Base-by-base conservation (phyloP, 2,329 filamentous ascomycete genomes). In the Penicillium frequentans region DNA sequence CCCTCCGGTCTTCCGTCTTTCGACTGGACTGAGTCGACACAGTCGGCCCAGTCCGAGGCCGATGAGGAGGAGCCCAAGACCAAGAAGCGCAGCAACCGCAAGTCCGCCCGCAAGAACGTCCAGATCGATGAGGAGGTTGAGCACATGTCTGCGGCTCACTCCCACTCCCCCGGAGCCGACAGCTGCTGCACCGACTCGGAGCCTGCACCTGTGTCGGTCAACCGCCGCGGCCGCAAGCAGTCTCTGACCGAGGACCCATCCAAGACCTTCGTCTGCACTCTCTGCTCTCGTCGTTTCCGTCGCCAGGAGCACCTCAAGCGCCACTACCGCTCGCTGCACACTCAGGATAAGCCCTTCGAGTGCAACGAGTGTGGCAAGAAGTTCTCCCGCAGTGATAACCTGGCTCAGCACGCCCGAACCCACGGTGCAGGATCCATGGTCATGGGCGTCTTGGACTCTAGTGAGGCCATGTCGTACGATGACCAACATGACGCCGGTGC, bases 341-440 rank as follows among this genome's bases (percentile, higher is more conserved):
- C 95, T 1, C 89, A 96, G 72, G 95, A 98, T 75, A 99, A 98
- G 87, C 95, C 95, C 5, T 99, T 98, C 70, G 91, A 96, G 80
- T 99, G 95, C 83, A 86, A 87, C 64, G 93, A 99, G 80, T 99
- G 95, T 71, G 93, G 95, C 68, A 99, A 99, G 89, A 97, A 96
- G 82, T 99, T 98, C 81, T 98, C 93, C 21, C 89, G 95, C 69
- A 96, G 91, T 68, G 95, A 99, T 79, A 99, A 99, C 82, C 85
- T 99, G 16, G 90, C 92, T 24, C 95, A 99, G 79, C 95, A 99
- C 74, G 89, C 95, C 63, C 87, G 95, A 62, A 99, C 95, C 5
- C 95, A 99, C 71, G 92, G 92, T 55, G 89, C 88, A 57, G 91
- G 92, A 60, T 90, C 92, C 59, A 90, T 97, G 64, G 88, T 96